Evolutionary conservation across 2,329 filamentous ascomycete genomes (phyloP), one percentile per base, ranked within the genome.

Genomic region (Tolypocladium nubicola): DNA sequence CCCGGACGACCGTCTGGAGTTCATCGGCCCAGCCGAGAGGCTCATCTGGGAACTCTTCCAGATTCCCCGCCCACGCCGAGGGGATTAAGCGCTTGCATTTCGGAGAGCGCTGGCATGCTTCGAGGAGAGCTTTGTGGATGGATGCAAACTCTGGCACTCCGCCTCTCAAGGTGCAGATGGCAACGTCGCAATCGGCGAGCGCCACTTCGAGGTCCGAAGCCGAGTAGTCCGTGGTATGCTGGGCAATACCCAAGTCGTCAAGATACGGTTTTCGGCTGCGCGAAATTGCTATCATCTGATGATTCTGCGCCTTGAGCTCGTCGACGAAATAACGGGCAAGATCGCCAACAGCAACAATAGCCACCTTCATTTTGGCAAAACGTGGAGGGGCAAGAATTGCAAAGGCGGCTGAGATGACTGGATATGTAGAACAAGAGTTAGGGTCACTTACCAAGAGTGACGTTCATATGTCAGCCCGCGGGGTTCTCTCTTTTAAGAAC

Each of bases 11-110:
- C 30, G 49, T n/a, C 33, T 47, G n/a, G 11, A 53, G 37, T 37
- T 56, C 54, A 11, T 56, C 54, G 6, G 54, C 47, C 57, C 54
- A 56, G 23, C 50, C 49, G 21, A 58, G 41, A 11, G 57, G 57
- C 50, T 58, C 54, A 26, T 58, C 50, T 30, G 54, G 57, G 37
- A 58, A 56, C 14, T 56, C 57, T 16, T 56, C 35, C 10, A 56
- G 13, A 35, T 56, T 56, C n/a, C 47, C 54, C 0, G 39, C 54
- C 54, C 54, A 58, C 10, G n/a, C 50, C 39, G 54, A 58, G 49
- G 57, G 57, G 10, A 58, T 56, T 26, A 58, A 47, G 53, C 57
- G 57, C 54, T 58, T 54, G 54, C 57, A 58, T 9, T 26, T 58
- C 7, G 53, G 53, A 4, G 57, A 58, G 30, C 38, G 16, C 43